These are phyloP conservation scores for Aspergillus persii DNA, from an alignment of 2,329 filamentous ascomycete genomes.

Conservation along the genomic window DNA sequence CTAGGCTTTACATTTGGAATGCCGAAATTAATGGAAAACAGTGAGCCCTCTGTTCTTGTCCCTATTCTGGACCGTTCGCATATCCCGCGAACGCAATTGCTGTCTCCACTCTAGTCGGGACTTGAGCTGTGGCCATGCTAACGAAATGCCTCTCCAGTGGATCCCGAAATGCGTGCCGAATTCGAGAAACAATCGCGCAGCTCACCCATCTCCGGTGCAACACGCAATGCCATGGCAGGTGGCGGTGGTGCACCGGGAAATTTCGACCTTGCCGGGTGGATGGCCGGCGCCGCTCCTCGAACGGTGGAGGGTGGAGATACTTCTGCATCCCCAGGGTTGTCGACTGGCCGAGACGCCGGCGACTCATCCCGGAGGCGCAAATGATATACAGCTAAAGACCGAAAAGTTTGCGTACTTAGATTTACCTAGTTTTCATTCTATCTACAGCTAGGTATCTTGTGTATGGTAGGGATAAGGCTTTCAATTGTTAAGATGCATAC, in stretches of 20 bases:
- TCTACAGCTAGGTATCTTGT: neutral
- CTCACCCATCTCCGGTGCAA: constrained; percentile 62
- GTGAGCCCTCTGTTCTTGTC: constrained; percentile 55
- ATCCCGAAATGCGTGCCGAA: constrained; percentile 90
- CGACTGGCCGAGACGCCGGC: constrained; percentile 28
- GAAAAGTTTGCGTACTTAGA: neutral
- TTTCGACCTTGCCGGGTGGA: constrained; percentile 67
- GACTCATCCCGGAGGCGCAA: constrained; percentile 28
- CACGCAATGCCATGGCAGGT: constrained; percentile 60
- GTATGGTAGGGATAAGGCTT: neutral
- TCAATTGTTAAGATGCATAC: neutral
- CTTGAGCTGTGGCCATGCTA: neutral
- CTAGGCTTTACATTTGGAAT: constrained; percentile 84
- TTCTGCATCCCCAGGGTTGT: constrained; percentile 15
- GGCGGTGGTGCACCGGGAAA: constrained; percentile 54
- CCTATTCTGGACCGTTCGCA: neutral
- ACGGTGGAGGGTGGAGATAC: constrained; percentile 22
- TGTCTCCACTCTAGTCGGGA: too few relatives aligned
- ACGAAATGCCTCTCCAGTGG: constrained; percentile 62
- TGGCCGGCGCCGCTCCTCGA: constrained; percentile 54
- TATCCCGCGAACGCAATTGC: neutral
- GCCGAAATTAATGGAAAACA: constrained; percentile 94
- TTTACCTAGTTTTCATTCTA: neutral
- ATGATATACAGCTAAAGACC: constrained; percentile 16
- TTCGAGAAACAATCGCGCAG: constrained; percentile 87